Base-by-base conservation (phyloP, 176 grass and related monocot genomes). In the Carex scoparia region DNA sequence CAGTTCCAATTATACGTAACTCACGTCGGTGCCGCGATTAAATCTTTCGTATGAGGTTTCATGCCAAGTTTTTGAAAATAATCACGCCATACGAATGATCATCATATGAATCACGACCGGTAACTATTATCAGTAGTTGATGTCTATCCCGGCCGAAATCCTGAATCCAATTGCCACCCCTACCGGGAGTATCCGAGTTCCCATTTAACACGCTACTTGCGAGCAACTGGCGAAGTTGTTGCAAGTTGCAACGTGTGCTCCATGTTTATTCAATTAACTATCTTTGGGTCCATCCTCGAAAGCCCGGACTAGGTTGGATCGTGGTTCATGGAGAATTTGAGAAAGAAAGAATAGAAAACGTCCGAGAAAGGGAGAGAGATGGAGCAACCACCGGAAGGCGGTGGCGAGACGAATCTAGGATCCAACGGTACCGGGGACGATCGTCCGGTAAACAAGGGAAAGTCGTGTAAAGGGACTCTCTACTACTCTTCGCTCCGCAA, bases 391-490 rank as follows among this genome's bases (percentile, higher is more conserved):
- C 91, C 86, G 74, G 90, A 80, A 84, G 61, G 86, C 59, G 90
- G 72, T 61, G 91, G 71, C 28, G 86, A 69, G 37, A 37, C 64
- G 84, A 84, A 23, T 30, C 37, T 27, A 16, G 63, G 51, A 84
- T 51, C 57, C 4, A 82, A 62, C 54, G 61, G 31, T 1, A n/a
- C 79, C 38, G 73, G 65, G 15, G 62, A 37, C 1, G 32, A 33
- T 46, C 53, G 38, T n/a, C 61, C 56, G 19, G 73, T 72, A 37
- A 51, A 66, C 37, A 97, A 94, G 79, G 95, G 95, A 9, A 98
- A 93, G 80, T 98, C 95, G 6, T 98, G 95, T 89, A 98, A 94
- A 82, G 95, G 95, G 10, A 94, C 92, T 81, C 91, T 98, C 61
- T 98, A 94, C 86, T 98, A 98, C 84, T 94, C 92, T 10, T 98